A percentile compares a stretch with the other conserved stretches of the same genome.
These are phyloP conservation scores for Cyberlindnera galapagoensis DNA, from an alignment of 805 yeast genomes.

Conservation along the genomic window DNA sequence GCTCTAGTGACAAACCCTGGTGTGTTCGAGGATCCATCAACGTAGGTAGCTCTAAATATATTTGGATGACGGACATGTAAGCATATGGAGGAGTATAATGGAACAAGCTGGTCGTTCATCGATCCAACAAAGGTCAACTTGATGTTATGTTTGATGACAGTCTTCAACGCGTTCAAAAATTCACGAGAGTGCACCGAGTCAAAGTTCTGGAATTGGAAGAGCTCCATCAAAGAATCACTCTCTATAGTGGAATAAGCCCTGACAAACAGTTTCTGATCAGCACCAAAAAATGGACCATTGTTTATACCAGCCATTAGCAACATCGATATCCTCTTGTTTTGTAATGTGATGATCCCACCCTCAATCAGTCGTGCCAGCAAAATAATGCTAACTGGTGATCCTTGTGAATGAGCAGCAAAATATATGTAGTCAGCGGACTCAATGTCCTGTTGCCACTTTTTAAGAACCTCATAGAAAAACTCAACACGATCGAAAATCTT, in stretches of 20 bases:
- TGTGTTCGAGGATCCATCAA: slow-evolving; percentile 74
- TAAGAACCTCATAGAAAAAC: slow-evolving; percentile 65
- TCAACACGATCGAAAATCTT: slow-evolving; percentile 81
- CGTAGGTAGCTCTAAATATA: slow-evolving; percentile 80
- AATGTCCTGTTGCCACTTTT: slow-evolving; percentile 50
- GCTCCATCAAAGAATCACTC: slow-evolving; percentile 75
- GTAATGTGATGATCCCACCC: slow-evolving; percentile 38
- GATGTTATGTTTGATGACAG: slow-evolving; percentile 60
- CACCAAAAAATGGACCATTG: slow-evolving; percentile 89
- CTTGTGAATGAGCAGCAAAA: slow-evolving; percentile 93
- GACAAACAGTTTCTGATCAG: slow-evolving; percentile 76
- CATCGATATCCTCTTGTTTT: slow-evolving; percentile 47
- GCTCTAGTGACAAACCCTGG: slow-evolving; percentile 75
- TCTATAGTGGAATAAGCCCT: slow-evolving; percentile 89
- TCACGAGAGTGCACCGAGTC: slow-evolving; percentile 66
- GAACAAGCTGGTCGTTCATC: slow-evolving; percentile 89
- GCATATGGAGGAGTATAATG: slow-evolving; percentile 82
- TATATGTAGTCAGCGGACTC: slow-evolving; percentile 78
- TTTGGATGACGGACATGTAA: slow-evolving; percentile 84
- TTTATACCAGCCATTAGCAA: slow-evolving; percentile 95
- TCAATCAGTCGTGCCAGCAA: slow-evolving; percentile 68
- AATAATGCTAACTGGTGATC: slow-evolving; percentile 85
- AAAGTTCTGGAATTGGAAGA: slow-evolving; percentile 82
- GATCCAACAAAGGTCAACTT: slow-evolving; percentile 83
- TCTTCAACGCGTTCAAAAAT: slow-evolving; percentile 59